Percentiles rank a stretch among this genome's conserved stretches.
Conservation (phyloP, 768 basidiomycete genomes). For the Hygrophorus pudorinus region DNA sequence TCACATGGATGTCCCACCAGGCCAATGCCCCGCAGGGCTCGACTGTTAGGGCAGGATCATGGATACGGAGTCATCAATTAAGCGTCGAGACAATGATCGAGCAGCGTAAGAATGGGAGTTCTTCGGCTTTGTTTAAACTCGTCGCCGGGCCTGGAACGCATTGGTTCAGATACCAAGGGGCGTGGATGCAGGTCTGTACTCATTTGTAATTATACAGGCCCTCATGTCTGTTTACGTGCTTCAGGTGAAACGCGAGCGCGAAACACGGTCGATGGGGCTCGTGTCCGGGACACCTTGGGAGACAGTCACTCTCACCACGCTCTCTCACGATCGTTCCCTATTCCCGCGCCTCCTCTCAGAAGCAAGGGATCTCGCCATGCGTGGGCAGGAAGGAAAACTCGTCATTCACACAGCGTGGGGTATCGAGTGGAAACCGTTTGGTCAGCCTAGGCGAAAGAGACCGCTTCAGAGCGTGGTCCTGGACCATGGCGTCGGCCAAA, state of each 20-base stretch:
- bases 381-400: slow-evolving; percentile 83
- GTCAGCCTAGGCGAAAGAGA: slow-evolving; percentile 79
- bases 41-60: slow-evolving; percentile 20
- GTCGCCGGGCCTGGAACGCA: slow-evolving; percentile 94
- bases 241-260: slow-evolving; percentile 90
- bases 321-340: slow-evolving; percentile 75
- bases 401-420: slow-evolving; percentile 97
- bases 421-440: slow-evolving; percentile 93
- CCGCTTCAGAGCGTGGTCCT: slow-evolving; percentile 86
- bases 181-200: slow-evolving; percentile 85
- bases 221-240: slow-evolving; percentile 5
- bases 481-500: slow-evolving; percentile 71
- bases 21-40: slow-evolving; percentile 20
- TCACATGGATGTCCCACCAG: slow-evolving; percentile 88
- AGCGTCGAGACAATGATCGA: slow-evolving; percentile 91
- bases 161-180: slow-evolving; percentile 80
- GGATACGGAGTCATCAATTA: slow-evolving; percentile 80
- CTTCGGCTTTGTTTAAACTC: slow-evolving; percentile 82
- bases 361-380: slow-evolving; percentile 83
- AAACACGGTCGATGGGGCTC: slow-evolving; percentile 84
- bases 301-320: slow-evolving; percentile 86
- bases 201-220: background rate
- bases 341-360: slow-evolving; percentile 78
- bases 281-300: slow-evolving; percentile 96
- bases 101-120: slow-evolving; percentile 84